These are phyloP conservation scores for Daucus carota DNA, from an alignment of 129 eudicot genomes.

Conservation along the genomic window DH1_v3.0 NC_030386.2:28100001-28100500, in stretches of 20 bases:
- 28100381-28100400: not conserved
- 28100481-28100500: not conserved
- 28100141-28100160: constrained; percentile 36
- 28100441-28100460: not conserved
- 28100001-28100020: constrained; percentile 51
- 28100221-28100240: not conserved
- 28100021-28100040: constrained; percentile 27
- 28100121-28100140: constrained; percentile 32
- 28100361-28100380: not conserved
- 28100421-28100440: not conserved
- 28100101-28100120: constrained; percentile 36
- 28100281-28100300: not conserved
- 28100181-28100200: not conserved
- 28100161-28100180: constrained; percentile 78
- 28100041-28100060: constrained; percentile 66
- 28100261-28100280: not conserved
- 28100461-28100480: not conserved
- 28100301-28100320: too few species aligned
- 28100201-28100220: not conserved
- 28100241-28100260: not conserved
- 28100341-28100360: not conserved
- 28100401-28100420: not conserved
- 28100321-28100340: too few species aligned
- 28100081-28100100: constrained; percentile 62
- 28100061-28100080: constrained; percentile 85